phyloP scores from a whole-genome alignment of 129 eudicot species.

The Tanacetum coccineum region DNA sequence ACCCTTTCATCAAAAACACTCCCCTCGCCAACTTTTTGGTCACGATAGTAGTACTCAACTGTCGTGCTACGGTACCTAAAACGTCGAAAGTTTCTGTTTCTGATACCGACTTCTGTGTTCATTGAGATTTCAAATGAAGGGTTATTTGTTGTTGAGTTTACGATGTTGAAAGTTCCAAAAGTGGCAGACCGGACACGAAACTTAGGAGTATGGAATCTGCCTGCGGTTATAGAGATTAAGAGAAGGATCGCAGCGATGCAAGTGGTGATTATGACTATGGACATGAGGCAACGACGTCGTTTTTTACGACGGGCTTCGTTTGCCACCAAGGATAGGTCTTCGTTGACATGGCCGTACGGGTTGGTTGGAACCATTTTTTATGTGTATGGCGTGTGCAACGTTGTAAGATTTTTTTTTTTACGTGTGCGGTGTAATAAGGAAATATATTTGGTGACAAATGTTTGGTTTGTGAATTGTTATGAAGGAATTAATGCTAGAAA shows the following conservation, averaged over 20 bases:
- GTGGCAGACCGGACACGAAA: constrained; percentile 34
- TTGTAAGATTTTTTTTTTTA: no score
- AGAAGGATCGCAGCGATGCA: constrained; percentile 18
- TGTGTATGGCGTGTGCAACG: no score
- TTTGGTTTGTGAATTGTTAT: not conserved
- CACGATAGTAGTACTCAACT: constrained; percentile 32
- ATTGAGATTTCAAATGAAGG: constrained; percentile 24
- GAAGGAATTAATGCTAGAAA: not conserved
- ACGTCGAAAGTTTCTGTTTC: constrained; percentile 28
- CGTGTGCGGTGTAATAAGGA: not conserved
- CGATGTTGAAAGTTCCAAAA: constrained; percentile 23
- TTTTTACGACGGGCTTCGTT: constrained; percentile 23
- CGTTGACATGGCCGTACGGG: constrained; percentile 37
- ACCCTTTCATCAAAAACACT: constrained; percentile 22
- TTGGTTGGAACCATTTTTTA: constrained; percentile 34
- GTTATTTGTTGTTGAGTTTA: constrained; percentile 23
- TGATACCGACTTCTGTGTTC: constrained; percentile 29
- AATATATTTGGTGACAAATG: not conserved
- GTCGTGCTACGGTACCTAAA: constrained; percentile 26
- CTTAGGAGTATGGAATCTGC: constrained; percentile 26
- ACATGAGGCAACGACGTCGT: constrained; percentile 25
- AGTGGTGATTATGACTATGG: constrained; percentile 11
- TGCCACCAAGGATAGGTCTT: constrained; percentile 28
- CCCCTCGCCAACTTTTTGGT: constrained; percentile 28
- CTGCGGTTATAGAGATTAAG: constrained; percentile 29